These are phyloP conservation scores for Picochlorum sp. DNA, from an alignment of 139 green algal genomes.

Conservation along the genomic window DNA sequence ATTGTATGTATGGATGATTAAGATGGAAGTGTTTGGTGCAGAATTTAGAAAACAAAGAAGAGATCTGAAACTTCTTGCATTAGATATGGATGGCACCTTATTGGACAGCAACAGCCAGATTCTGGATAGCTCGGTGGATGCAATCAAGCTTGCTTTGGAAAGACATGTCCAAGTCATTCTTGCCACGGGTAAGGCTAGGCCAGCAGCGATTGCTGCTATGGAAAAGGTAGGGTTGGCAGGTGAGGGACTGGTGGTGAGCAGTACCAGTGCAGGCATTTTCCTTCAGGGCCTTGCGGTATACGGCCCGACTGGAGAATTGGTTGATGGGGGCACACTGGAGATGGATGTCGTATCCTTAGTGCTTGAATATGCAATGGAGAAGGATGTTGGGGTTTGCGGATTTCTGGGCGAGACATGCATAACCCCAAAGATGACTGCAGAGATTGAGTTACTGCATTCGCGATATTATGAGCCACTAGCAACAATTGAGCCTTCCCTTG, in stretches of 20 bases:
- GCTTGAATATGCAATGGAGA: constrained; percentile 33
- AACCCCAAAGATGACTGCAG: constrained; percentile 40
- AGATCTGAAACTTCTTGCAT: constrained; percentile 39
- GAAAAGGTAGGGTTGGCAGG: constrained; percentile 43
- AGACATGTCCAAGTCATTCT: constrained; percentile 66
- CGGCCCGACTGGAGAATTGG: constrained; percentile 25
- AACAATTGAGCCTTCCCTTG: constrained; percentile 21
- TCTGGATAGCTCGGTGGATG: constrained; percentile 36
- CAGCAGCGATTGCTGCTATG: constrained; percentile 61
- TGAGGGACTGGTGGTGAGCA: constrained; percentile 48
- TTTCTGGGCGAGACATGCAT: constrained; percentile 84
- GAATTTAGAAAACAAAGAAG: not conserved
- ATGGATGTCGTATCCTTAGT: constrained; percentile 38
- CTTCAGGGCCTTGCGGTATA: constrained; percentile 72
- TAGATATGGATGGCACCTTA: constrained; percentile 81
- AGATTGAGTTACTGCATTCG: constrained; percentile 51
- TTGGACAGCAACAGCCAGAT: constrained; percentile 45
- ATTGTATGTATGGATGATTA: too few relatives aligned
- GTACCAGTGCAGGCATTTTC: constrained; percentile 62
- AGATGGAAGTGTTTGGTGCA: not conserved
- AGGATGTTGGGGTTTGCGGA: constrained; percentile 33
- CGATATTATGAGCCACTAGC: constrained; percentile 79
- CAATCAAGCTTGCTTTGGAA: constrained; percentile 44
- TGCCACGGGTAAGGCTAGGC: constrained; percentile 90
- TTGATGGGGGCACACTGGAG: constrained; percentile 26